phyloP scores from a whole-genome alignment of 306 rosid genomes.

The Alnus rubra region DNA sequence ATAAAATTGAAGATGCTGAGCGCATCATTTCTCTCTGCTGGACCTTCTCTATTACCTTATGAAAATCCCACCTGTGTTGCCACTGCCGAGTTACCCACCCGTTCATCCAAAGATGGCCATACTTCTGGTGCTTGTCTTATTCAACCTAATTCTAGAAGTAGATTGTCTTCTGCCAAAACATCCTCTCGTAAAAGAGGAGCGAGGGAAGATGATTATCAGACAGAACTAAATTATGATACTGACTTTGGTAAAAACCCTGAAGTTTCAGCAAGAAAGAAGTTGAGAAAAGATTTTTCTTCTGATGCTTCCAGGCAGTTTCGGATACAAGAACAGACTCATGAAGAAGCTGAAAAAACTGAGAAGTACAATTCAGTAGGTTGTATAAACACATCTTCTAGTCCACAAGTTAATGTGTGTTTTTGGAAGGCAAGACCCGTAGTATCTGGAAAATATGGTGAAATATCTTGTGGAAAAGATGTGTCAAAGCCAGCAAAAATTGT shows the following conservation, averaged over 20 bases:
- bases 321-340: slow-evolving; percentile 29
- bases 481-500: slow-evolving; percentile 58
- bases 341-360: slow-evolving; percentile 27
- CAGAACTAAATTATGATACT: slow-evolving; percentile 32
- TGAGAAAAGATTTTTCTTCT: slow-evolving; percentile 34
- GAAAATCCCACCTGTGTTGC: slow-evolving; percentile 25
- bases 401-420: slow-evolving; percentile 28
- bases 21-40: slow-evolving; percentile 30
- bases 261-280: slow-evolving; percentile 44
- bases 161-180: slow-evolving; percentile 29
- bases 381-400: slow-evolving; percentile 28
- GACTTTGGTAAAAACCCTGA: slow-evolving; percentile 29
- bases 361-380: slow-evolving; percentile 12
- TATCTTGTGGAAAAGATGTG: slow-evolving; percentile 35
- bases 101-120: slow-evolving; percentile 30
- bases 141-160: slow-evolving; percentile 20
- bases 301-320: slow-evolving; percentile 25
- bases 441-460: slow-evolving; percentile 65
- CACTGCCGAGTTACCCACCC: slow-evolving; percentile 23
- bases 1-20: slow-evolving; percentile 27
- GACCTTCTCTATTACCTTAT: slow-evolving; percentile 27
- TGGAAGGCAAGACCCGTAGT: slow-evolving; percentile 53
- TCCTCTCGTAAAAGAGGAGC: slow-evolving; percentile 36
- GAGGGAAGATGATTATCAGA: slow-evolving; percentile 26
- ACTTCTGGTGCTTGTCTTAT: slow-evolving; percentile 20